Percentiles rank a stretch among this genome's conserved stretches.
These are phyloP conservation scores for Pseudogymnoascus sp. DNA, from an alignment of 2,329 filamentous ascomycete species.

Conservation along the genomic window DNA sequence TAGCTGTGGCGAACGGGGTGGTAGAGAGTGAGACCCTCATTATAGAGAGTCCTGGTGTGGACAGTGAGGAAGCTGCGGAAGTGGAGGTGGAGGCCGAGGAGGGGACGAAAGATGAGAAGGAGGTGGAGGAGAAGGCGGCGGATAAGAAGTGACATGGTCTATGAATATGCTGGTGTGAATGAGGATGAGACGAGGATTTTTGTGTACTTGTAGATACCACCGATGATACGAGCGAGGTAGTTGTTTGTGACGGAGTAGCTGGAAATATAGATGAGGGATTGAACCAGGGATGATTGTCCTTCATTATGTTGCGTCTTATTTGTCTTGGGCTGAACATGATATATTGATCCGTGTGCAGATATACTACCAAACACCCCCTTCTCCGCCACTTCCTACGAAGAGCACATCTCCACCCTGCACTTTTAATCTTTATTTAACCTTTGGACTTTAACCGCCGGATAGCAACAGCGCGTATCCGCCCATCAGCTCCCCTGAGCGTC, in stretches of 20 bases:
- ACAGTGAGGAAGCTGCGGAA: conserved; percentile 16
- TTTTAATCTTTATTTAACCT: too few relatives aligned
- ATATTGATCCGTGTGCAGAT: neutral
- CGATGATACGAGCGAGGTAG: conserved; percentile 1
- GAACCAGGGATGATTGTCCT: neutral
- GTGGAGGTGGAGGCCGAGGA: conserved; percentile 13
- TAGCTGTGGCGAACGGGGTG: neutral
- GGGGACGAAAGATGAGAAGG: conserved; percentile 3
- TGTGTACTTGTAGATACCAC: conserved; percentile 8
- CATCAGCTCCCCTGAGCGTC: too few relatives aligned
- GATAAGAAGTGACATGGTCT: conserved; percentile 8
- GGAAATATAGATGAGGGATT: conserved; percentile 5
- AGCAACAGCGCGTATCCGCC: too few relatives aligned
- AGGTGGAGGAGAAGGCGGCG: neutral
- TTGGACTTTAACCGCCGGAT: too few relatives aligned
- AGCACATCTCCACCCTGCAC: neutral
- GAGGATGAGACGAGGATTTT: neutral
- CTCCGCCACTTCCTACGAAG: neutral
- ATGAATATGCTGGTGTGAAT: conserved; percentile 2
- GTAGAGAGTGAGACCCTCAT: conserved; percentile 10
- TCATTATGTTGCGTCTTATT: neutral
- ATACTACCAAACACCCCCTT: neutral
- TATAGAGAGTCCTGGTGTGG: conserved; percentile 13
- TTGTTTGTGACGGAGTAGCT: neutral
- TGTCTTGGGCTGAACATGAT: neutral